Percentiles rank a stretch among this genome's conserved stretches.
Conservation (phyloP, 345 rosid species). For the Adansonia digitata region DNA sequence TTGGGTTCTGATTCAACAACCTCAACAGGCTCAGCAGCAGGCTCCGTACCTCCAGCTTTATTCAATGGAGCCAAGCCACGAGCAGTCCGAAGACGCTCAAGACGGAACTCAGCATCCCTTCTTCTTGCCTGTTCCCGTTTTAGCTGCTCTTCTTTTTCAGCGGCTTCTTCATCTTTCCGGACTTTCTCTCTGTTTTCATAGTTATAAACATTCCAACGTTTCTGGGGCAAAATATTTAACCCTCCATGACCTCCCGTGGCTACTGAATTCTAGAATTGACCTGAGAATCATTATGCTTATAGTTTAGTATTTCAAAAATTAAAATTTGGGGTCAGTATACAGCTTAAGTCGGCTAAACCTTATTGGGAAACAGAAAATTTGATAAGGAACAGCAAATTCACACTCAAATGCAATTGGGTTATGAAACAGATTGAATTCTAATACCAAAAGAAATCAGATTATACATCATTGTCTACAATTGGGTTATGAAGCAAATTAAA, state of each 20-base stretch:
- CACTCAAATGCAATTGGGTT: not conserved
- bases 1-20: slow-evolving; percentile 34
- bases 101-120: slow-evolving; percentile 74
- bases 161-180: slow-evolving; percentile 71
- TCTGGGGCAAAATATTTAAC: slow-evolving; percentile 86
- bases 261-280: not conserved
- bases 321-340: not conserved
- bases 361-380: not conserved
- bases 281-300: not conserved
- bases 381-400: not conserved
- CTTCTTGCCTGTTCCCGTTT: slow-evolving; percentile 69
- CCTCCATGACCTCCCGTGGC: slow-evolving; percentile 96
- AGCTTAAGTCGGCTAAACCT: not conserved
- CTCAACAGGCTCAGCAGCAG: not conserved
- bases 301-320: not conserved
- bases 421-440: no score
- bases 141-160: slow-evolving; percentile 74
- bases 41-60: slow-evolving; percentile 15
- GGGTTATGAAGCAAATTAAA: no score
- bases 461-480: no score
- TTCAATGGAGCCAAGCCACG: slow-evolving; percentile 69
- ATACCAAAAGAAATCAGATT: no score
- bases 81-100: slow-evolving; percentile 63
- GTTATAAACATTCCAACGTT: slow-evolving; percentile 89
- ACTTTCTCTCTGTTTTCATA: slow-evolving; percentile 63